phyloP scores from a whole-genome alignment of 768 basidiomycete genomes.

The Lactarius trivialis region DNA sequence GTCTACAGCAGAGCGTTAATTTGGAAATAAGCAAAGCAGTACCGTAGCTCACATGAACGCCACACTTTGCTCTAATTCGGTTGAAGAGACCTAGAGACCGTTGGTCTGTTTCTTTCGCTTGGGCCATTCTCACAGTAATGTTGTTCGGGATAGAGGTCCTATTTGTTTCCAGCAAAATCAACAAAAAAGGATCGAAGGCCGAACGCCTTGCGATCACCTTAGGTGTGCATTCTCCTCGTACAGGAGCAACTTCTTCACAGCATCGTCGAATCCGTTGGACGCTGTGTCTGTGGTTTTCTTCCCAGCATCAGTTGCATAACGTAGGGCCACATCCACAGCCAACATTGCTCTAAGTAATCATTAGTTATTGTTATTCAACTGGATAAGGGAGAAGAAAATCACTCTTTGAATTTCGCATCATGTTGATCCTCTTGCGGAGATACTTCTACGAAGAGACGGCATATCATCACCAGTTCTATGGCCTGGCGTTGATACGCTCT shows the following conservation, averaged over 20 bases:
- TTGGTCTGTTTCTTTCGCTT: background rate
- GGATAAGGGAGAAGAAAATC: background rate
- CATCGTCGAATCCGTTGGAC: background rate
- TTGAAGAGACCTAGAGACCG: background rate
- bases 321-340: background rate
- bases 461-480: slow-evolving; percentile 5
- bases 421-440: background rate
- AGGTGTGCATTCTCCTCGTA: slow-evolving; percentile 3
- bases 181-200: too few relatives aligned
- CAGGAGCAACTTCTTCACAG: background rate
- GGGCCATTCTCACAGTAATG: background rate
- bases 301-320: slow-evolving; percentile 6
- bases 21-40: background rate
- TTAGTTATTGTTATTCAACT: background rate
- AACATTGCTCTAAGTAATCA: background rate
- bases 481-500: slow-evolving; percentile 12
- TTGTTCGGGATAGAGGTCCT: background rate
- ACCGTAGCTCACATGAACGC: background rate
- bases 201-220: background rate
- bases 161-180: background rate
- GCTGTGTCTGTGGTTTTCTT: background rate
- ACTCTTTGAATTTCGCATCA: background rate
- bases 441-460: background rate
- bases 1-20: background rate
- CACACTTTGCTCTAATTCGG: background rate